Evolutionary conservation across 1,284 basidiomycete genomes (phyloP).

Genomic region (Sparassis latifolia): DNA sequence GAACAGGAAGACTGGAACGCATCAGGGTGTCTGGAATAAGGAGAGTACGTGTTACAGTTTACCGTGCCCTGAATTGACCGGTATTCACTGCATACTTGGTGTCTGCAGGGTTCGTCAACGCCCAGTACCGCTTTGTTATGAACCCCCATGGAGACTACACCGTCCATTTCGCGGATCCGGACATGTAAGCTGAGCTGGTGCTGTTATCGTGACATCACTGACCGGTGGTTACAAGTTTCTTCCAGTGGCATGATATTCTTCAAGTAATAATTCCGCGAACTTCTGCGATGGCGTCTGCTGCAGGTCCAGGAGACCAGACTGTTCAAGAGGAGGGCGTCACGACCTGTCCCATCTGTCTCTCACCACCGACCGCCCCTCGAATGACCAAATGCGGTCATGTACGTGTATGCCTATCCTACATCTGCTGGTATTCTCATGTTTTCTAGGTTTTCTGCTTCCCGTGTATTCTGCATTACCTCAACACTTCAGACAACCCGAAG

Average conservation of each 20-base stretch:
- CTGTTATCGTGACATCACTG: slow-evolving; percentile 6
- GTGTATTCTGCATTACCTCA: slow-evolving; percentile 90
- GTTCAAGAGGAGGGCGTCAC: slow-evolving; percentile 53
- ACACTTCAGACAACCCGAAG: slow-evolving; percentile 72
- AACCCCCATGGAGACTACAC: slow-evolving; percentile 90
- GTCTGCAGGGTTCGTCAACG: slow-evolving; percentile 79
- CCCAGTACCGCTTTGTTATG: slow-evolving; percentile 91
- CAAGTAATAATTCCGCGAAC: slow-evolving; percentile 89
- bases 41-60: slow-evolving; percentile 58
- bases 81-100: slow-evolving; percentile 6
- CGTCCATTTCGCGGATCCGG: slow-evolving; percentile 91
- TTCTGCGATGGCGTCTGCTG: slow-evolving; percentile 52
- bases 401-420: slow-evolving; percentile 30
- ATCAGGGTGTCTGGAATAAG: slow-evolving; percentile 74
- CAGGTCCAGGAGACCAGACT: slow-evolving; percentile 32
- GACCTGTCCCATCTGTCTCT: slow-evolving; percentile 93
- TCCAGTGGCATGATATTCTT: slow-evolving; percentile 95
- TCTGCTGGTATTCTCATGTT: slow-evolving; percentile 9
- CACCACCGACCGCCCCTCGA: slow-evolving; percentile 83
- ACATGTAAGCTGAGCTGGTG: slow-evolving; percentile 59
- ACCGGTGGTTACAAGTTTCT: slow-evolving; percentile 49
- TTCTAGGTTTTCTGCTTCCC: slow-evolving; percentile 81
- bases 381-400: slow-evolving; percentile 99
- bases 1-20: slow-evolving; percentile 57
- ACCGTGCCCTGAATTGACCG: not conserved